Evolutionary conservation across 2,329 filamentous ascomycete species (phyloP), one percentile per base, ranked within the genome.

Genomic region (Penicillium sp.): DNA sequence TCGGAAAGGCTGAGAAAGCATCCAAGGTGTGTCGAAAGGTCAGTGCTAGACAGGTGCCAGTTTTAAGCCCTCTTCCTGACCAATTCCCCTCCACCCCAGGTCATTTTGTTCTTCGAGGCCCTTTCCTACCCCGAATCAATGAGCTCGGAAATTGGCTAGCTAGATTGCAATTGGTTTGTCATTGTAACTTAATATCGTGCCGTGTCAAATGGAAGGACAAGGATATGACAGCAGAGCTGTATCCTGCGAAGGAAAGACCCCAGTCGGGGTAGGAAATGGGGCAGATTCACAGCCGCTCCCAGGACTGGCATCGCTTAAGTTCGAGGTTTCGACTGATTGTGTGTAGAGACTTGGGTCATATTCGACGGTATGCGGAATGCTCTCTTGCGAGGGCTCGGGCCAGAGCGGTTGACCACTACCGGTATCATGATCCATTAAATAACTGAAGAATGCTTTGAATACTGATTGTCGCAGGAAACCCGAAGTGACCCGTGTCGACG

Each of bases 371-470:
- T 11, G 58, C 40, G 8, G 21, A 45, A 29, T n/a, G 42, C 24
- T 31, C 14, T 29, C 24, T 45, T 47, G 13, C 29, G 16, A 24
- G n/a, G 26, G 29, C 10, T 48, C 34, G 34, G 34, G 34, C 34
- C 34, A 37, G n/a, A 37, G 5, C 18, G 5, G 34, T 16, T 37
- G 34, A 18, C 34, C 34, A 37, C 34, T 24, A 11, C n/a, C 31
- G 31, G 23, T 37, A 36, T 48, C 45, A 36, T 21, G 47, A 23
- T 49, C 36, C 18, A 40, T 18, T 21, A 47, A 42, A 43, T 42
- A 51, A 26, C 47, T 19, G 34, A 51, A 55, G 52, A 54, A 54
- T n/a, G 52, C 42, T 16, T 31, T 43, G 34, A 56, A 56, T n/a
- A 56, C 54, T 14, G 42, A 53, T 28, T 31, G 26, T n/a, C 54